A percentile compares a stretch with the other conserved stretches of the same genome.
These are phyloP conservation scores for Neonectria hederae DNA, from an alignment of 2,329 filamentous ascomycete genomes.

Conservation along the genomic window DNA sequence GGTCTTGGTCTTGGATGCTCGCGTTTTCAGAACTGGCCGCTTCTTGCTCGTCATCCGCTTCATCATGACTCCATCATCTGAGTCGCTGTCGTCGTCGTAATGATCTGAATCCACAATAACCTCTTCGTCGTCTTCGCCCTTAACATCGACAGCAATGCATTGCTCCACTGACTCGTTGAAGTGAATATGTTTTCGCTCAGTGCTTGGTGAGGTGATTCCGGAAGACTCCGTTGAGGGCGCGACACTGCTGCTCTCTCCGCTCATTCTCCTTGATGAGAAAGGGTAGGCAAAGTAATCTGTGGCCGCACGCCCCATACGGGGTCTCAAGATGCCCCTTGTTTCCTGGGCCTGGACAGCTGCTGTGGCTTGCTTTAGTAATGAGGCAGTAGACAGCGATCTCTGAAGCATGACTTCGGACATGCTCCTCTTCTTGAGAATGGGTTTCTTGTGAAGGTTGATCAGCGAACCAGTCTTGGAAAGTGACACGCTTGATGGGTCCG, in stretches of 20 bases:
- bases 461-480: slow-evolving; percentile 70
- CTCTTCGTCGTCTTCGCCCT: slow-evolving; percentile 78
- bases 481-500: slow-evolving; percentile 52
- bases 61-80: slow-evolving; percentile 87
- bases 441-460: slow-evolving; percentile 75
- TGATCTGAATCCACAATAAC: slow-evolving; percentile 68
- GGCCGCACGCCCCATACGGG: slow-evolving; percentile 68
- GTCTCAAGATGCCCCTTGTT: slow-evolving; percentile 61
- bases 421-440: slow-evolving; percentile 95
- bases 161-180: slow-evolving; percentile 97
- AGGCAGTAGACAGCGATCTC: slow-evolving; percentile 86
- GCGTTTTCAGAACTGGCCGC: slow-evolving; percentile 57
- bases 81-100: slow-evolving; percentile 70
- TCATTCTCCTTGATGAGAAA: slow-evolving; percentile 69
- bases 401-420: slow-evolving; percentile 97
- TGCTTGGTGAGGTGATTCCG: slow-evolving; percentile 69
- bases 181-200: slow-evolving; percentile 86
- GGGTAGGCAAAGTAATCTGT: slow-evolving; percentile 76
- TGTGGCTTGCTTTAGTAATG: slow-evolving; percentile 87
- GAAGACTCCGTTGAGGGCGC: slow-evolving; percentile 76
- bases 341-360: slow-evolving; percentile 87
- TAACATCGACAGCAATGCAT: slow-evolving; percentile 91
- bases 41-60: slow-evolving; percentile 69
- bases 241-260: slow-evolving; percentile 68
- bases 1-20: slow-evolving; percentile 52